Evolutionary conservation across 495 filamentous ascomycete species (phyloP), one percentile per base, ranked within the genome.

Genomic region (Trichocladium antarcticum): DNA sequence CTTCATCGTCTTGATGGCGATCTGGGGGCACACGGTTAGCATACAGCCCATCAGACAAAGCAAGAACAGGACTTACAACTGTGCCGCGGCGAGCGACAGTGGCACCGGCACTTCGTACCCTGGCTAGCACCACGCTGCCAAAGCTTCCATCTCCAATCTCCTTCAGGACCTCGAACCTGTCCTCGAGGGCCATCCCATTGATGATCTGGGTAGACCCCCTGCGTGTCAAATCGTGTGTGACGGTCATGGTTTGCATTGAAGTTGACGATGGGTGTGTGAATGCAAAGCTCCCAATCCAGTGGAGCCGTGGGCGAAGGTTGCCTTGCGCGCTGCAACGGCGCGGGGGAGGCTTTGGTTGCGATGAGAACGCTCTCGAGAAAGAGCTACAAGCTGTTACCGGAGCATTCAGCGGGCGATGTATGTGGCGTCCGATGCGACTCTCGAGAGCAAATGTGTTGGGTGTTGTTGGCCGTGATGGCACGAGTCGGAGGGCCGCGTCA

Each of bases 1-100:
- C 76, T 99, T 99, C 93, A 99, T 97, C 15, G 92, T 96, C 73
- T 99, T 99, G 63, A 99, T 95, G 2, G 92, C 92, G 57, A 98
- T 88, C 92, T 98, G 47, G 10, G 32, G 21, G 42, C 2, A 15
- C 12, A 43, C 11, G 28, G 50, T 62, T 39, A 58, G 53, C 16
- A 22, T 6, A 31, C 10, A 28, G n/a, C 35, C 15, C n/a, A 1
- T 15, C 15, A 15, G 46, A 53, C 21, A 4, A 21, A 7, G n/a
- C 27, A 19, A 39, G 9, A 32, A 35, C 12, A 31, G 15, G 47
- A 74, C 82, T 66, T 81, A 99, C 92, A 73, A 97, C 75, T 28
- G 89, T 96, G 49, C 90, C 90, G 59, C 89, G 75, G 54, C 89
- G 86, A 51, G 90, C 90, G 43, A 95, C 78, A 58, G 79, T 84